These are phyloP conservation scores for Cnidoscolus chayamansa DNA, from an alignment of 441 rosid species.

Conservation along the genomic window DNA sequence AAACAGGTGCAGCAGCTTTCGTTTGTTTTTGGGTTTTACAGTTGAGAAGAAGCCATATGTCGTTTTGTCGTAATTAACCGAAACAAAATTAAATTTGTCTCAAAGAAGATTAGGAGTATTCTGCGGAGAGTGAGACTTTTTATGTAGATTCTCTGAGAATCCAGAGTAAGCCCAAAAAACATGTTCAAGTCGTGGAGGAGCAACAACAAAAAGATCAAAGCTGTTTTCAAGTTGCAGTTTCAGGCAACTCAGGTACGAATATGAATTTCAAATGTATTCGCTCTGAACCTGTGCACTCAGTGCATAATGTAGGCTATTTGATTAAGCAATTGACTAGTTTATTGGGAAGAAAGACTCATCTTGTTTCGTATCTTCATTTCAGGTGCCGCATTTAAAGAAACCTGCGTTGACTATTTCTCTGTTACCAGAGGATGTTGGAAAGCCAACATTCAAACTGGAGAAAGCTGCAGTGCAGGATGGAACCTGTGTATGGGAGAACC, in stretches of 20 bases:
- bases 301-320: conserved; percentile 1
- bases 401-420: conserved; percentile 53
- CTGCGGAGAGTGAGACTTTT: conserved; percentile 25
- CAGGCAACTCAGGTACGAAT: conserved; percentile 69
- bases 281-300: background rate
- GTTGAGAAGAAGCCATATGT: conserved; percentile 21
- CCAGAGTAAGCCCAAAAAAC: conserved; percentile 16
- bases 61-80: conserved; percentile 20
- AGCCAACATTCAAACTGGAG: conserved; percentile 62
- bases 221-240: conserved; percentile 73
- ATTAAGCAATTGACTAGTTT: background rate
- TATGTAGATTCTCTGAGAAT: conserved; percentile 30
- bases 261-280: conserved; percentile 14
- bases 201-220: conserved; percentile 74
- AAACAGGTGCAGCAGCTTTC: conserved; percentile 34
- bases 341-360: conserved; percentile 25
- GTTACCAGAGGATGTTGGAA: conserved; percentile 73
- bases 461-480: conserved; percentile 59
- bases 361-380: conserved; percentile 26
- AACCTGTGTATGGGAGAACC: conserved; percentile 66
- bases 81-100: conserved; percentile 19
- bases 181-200: conserved; percentile 89
- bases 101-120: conserved; percentile 18
- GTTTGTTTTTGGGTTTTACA: conserved; percentile 12
- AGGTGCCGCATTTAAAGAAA: conserved; percentile 55